These are phyloP conservation scores for Pseudogymnoascus sp. DNA, from an alignment of 2,329 filamentous ascomycete genomes.

Conservation along the genomic window DNA sequence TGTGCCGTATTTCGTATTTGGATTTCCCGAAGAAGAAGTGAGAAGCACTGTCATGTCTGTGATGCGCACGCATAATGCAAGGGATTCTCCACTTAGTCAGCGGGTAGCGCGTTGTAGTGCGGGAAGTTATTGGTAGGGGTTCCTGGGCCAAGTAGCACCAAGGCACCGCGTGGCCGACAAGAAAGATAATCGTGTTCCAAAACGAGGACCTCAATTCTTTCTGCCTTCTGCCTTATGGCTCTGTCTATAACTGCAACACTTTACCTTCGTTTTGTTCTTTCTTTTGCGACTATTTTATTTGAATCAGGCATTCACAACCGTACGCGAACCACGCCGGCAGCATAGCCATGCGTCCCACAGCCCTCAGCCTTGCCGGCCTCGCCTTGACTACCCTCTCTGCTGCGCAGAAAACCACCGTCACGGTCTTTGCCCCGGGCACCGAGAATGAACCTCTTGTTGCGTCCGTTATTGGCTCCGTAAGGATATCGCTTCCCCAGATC, in stretches of 20 bases:
- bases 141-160: background rate
- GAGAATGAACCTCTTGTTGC: conserved; percentile 16
- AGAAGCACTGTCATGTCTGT: conserved; percentile 3
- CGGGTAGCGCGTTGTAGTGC: background rate
- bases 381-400: conserved; percentile 15
- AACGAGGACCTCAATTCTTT: conserved; percentile 5
- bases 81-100: background rate
- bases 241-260: background rate
- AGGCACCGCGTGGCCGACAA: conserved; percentile 3
- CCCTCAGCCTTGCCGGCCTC: conserved; percentile 16
- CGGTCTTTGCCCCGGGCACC: conserved; percentile 16
- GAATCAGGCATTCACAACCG: background rate
- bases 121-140: conserved; percentile 2
- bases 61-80: background rate
- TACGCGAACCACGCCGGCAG: conserved; percentile 9
- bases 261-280: background rate
- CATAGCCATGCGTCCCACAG: conserved; percentile 14
- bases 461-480: conserved; percentile 16
- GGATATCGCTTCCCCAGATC: background rate
- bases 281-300: background rate
- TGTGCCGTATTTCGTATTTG: background rate
- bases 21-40: background rate
- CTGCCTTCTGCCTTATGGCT: background rate
- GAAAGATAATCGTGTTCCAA: background rate
- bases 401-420: conserved; percentile 17